These are phyloP conservation scores for Cladobotryum protrusum DNA, from an alignment of 2,329 filamentous ascomycete species.

Conservation along the genomic window DNA sequence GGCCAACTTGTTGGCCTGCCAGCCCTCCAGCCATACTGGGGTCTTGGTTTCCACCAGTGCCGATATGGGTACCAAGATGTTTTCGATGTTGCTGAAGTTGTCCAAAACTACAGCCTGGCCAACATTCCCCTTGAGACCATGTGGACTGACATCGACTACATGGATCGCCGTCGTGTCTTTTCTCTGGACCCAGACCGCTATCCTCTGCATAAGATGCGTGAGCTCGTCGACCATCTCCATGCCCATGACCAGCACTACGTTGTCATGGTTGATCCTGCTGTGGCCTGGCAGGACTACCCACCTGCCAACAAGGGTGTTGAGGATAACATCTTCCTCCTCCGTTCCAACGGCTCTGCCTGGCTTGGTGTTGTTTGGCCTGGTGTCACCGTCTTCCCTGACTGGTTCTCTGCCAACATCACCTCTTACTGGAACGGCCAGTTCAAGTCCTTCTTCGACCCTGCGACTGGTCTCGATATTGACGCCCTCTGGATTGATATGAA, in stretches of 20 bases:
- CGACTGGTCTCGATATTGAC: slow-evolving; percentile 66
- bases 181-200: slow-evolving; percentile 63
- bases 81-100: slow-evolving; percentile 58
- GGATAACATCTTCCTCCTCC: slow-evolving; percentile 43
- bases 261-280: slow-evolving; percentile 71
- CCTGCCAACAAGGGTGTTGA: slow-evolving; percentile 35
- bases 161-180: slow-evolving; percentile 52
- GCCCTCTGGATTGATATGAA: slow-evolving; percentile 73
- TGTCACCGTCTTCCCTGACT: slow-evolving; percentile 66
- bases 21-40: slow-evolving; percentile 75
- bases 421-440: slow-evolving; percentile 68
- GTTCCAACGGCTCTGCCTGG: slow-evolving; percentile 50
- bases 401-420: slow-evolving; percentile 61
- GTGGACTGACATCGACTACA: slow-evolving; percentile 70
- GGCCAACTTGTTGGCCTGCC: slow-evolving; percentile 63
- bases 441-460: slow-evolving; percentile 53
- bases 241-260: slow-evolving; percentile 61
- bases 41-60: slow-evolving; percentile 77
- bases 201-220: slow-evolving; percentile 54
- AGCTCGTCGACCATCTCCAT: slow-evolving; percentile 62
- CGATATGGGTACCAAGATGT: slow-evolving; percentile 75
- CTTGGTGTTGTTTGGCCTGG: slow-evolving; percentile 73
- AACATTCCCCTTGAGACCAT: slow-evolving; percentile 67
- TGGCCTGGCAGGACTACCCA: slow-evolving; percentile 44
- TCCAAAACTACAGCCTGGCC: slow-evolving; percentile 58